Conservation (phyloP, 2,329 filamentous ascomycete species). For the Stachybotrys chlorohalonatus region DNA sequence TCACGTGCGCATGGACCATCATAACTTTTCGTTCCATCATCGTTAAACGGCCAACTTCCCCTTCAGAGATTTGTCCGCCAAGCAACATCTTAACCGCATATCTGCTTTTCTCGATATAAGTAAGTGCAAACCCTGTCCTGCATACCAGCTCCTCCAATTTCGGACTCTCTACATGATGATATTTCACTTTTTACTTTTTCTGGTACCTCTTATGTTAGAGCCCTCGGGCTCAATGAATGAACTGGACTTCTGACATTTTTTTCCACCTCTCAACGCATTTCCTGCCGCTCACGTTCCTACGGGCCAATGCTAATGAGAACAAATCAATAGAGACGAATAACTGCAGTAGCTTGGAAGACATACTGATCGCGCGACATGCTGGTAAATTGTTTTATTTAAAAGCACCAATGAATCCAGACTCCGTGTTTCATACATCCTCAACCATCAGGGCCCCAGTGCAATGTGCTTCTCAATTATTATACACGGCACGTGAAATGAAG, state of each 20-base stretch:
- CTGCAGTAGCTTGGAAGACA: no score
- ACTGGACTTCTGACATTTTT: slow-evolving; percentile 68
- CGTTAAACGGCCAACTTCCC: neutral
- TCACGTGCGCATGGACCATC: neutral
- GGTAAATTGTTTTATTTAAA: neutral
- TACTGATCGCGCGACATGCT: neutral
- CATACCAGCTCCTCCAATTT: slow-evolving; percentile 7
- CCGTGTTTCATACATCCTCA: slow-evolving; percentile 3
- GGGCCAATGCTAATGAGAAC: no score
- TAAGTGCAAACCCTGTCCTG: neutral
- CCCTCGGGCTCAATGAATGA: slow-evolving; percentile 64
- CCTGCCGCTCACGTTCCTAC: neutral
- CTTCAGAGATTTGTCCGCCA: neutral
- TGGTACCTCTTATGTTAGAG: slow-evolving; percentile 98
- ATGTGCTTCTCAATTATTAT: slow-evolving; percentile 4
- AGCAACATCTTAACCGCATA: no score
- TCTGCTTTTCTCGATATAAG: no score
- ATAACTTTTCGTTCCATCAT: slow-evolving; percentile 3
- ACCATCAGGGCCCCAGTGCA: slow-evolving; percentile 1
- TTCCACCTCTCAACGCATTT: slow-evolving; percentile 3
- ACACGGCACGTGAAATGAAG: neutral
- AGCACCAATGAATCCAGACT: slow-evolving; percentile 5
- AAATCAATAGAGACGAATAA: no score
- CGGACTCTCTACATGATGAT: slow-evolving; percentile 56
- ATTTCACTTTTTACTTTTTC: slow-evolving; percentile 59